Conservation (phyloP, 2,329 filamentous ascomycete species). For the Curvularia lunata region DNA sequence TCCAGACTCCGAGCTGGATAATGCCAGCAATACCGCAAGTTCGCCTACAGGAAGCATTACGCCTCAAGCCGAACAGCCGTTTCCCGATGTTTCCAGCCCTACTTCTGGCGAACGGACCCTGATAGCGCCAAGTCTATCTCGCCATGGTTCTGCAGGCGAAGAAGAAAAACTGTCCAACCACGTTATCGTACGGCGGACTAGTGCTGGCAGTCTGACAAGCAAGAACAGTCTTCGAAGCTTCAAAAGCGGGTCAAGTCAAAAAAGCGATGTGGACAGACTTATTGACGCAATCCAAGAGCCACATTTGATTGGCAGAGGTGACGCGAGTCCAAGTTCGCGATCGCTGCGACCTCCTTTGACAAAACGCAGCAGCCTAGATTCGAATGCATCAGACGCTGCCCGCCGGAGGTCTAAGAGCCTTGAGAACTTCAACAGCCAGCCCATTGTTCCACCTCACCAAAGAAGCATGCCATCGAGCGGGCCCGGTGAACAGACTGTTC, state of each 20-base stretch:
- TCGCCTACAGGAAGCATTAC: conserved; percentile 33
- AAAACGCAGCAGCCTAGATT: conserved; percentile 39
- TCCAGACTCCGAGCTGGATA: conserved; percentile 51
- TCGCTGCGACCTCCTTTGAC: conserved; percentile 34
- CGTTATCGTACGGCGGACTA: conserved; percentile 29
- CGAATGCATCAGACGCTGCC: conserved; percentile 9
- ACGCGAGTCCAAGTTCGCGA: conserved; percentile 27
- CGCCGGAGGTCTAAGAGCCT: conserved; percentile 37
- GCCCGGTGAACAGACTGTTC: conserved; percentile 50
- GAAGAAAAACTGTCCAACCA: not conserved
- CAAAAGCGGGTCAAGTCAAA: conserved; percentile 56
- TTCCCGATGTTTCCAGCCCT: conserved; percentile 2
- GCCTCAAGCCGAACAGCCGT: conserved; percentile 22
- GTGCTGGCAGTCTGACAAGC: conserved; percentile 58
- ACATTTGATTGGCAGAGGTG: conserved; percentile 38
- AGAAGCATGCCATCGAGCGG: conserved; percentile 53
- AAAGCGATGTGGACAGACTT: conserved; percentile 71
- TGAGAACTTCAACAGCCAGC: conserved; percentile 23
- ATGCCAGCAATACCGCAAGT: not conserved
- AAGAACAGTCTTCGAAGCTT: conserved; percentile 57
- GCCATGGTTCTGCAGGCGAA: conserved; percentile 27
- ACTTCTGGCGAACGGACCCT: conserved; percentile 65
- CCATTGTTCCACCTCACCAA: conserved; percentile 35
- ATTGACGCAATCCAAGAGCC: conserved; percentile 75
- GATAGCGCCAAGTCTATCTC: conserved; percentile 51